These are phyloP conservation scores for Aspergillus affinis DNA, from an alignment of 495 filamentous ascomycete genomes.

Conservation along the genomic window DNA sequence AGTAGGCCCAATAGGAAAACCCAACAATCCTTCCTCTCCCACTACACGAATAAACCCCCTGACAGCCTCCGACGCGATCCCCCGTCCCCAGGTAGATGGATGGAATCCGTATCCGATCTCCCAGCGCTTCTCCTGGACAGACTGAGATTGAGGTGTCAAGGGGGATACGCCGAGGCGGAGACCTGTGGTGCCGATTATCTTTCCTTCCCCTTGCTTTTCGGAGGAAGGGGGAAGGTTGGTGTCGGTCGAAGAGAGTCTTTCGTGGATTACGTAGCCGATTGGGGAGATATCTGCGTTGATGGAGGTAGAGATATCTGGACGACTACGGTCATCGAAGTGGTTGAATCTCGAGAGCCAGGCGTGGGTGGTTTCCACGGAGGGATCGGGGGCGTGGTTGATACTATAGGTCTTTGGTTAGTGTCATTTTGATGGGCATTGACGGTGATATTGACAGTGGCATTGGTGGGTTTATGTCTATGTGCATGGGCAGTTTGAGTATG, in stretches of 20 bases:
- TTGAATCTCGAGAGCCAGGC: not conserved
- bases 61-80: constrained; percentile 23
- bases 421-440: not conserved
- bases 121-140: constrained; percentile 1
- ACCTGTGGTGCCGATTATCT: constrained; percentile 2
- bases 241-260: too few relatives aligned
- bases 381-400: not conserved
- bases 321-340: too few relatives aligned
- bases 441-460: too few relatives aligned
- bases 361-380: not conserved
- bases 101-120: constrained; percentile 24
- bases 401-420: not conserved
- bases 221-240: too few relatives aligned
- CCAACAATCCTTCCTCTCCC: not conserved
- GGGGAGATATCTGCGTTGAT: not conserved
- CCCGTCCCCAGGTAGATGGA: constrained; percentile 15
- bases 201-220: not conserved
- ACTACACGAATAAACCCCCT: constrained; percentile 6
- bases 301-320: too few relatives aligned
- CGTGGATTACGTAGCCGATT: not conserved
- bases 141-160: not conserved
- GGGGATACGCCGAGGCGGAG: not conserved
- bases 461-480: too few relatives aligned
- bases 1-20: too few relatives aligned
- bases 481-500: too few relatives aligned